These are phyloP conservation scores for Pseudonitzschia multistriata DNA, from an alignment of 108 stramenopile species.

Conservation along the genomic window DNA sequence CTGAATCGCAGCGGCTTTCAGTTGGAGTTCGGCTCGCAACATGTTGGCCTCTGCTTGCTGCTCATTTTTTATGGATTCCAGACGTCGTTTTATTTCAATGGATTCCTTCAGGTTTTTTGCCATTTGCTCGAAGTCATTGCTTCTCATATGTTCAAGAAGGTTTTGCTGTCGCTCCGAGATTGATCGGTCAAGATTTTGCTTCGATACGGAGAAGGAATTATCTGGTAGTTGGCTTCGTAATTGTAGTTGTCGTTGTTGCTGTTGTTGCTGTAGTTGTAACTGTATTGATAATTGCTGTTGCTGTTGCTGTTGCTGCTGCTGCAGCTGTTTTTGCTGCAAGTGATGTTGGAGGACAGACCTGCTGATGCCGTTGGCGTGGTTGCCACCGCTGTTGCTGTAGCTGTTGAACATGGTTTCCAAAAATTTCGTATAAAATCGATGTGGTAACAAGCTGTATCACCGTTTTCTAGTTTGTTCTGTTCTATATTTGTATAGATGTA, in stretches of 20 bases:
- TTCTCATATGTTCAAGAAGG: not conserved
- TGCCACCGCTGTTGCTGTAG: not conserved
- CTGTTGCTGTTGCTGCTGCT: not conserved
- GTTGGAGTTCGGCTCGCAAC: not conserved
- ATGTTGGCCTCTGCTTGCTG: not conserved
- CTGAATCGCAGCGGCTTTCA: slow-evolving; percentile 1
- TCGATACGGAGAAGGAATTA: not conserved
- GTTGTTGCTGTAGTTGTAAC: no score
- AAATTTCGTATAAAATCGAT: no score
- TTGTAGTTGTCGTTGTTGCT: no score
- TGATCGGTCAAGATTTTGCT: not conserved
- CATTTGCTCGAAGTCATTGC: not conserved
- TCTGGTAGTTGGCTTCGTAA: not conserved
- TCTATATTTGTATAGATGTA: no score
- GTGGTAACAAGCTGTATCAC: no score
- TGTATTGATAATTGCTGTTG: not conserved
- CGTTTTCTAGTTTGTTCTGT: no score
- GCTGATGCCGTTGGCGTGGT: not conserved
- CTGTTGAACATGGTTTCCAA: slow-evolving; percentile 2
- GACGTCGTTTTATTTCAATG: not conserved
- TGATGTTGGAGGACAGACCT: not conserved
- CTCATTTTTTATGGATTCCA: not conserved
- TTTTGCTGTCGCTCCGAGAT: not conserved
- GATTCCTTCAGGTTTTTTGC: not conserved
- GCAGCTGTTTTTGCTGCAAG: not conserved